Percentiles rank a stretch among this genome's conserved stretches.
Conservation (phyloP, 805 yeast species). For the Lachancea mirantina region DNA sequence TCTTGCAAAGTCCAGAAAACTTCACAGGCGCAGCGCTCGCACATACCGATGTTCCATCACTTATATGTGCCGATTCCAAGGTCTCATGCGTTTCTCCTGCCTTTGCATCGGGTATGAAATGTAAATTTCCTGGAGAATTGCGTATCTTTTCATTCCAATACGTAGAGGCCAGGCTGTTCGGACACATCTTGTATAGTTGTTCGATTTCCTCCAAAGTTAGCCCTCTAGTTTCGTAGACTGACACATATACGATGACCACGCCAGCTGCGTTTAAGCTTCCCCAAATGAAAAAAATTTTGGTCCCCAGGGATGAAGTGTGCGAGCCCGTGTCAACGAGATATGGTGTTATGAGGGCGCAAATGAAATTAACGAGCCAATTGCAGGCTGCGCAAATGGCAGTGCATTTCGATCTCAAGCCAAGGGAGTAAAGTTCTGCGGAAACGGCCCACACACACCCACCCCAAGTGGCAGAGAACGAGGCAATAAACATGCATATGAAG, state of each 20-base stretch:
- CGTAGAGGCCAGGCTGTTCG: slow-evolving; percentile 45
- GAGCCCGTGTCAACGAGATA: slow-evolving; percentile 62
- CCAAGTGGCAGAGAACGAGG: slow-evolving; percentile 75
- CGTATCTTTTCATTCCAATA: slow-evolving; percentile 33
- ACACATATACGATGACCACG: slow-evolving; percentile 52
- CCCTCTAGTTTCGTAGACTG: slow-evolving; percentile 76
- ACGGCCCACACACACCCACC: slow-evolving; percentile 77
- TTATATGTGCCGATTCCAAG: too few species aligned
- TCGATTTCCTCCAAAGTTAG: slow-evolving; percentile 76
- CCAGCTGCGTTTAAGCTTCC: slow-evolving; percentile 61
- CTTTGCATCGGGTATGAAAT: too few species aligned
- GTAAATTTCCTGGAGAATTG: slow-evolving; percentile 10
- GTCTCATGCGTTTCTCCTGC: too few species aligned
- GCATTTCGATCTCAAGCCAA: slow-evolving; percentile 70
- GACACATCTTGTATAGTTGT: slow-evolving; percentile 58
- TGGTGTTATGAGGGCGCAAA: slow-evolving; percentile 69
- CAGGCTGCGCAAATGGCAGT: slow-evolving; percentile 70
- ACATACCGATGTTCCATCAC: too few species aligned
- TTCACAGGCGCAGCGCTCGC: too few species aligned
- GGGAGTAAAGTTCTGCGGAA: slow-evolving; percentile 57
- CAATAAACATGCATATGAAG: slow-evolving; percentile 66
- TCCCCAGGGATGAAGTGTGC: slow-evolving; percentile 63
- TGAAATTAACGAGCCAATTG: slow-evolving; percentile 74
- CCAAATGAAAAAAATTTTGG: slow-evolving; percentile 73
- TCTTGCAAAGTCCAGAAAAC: too few species aligned